Percentiles rank a stretch among this genome's conserved stretches.
phyloP scores from a whole-genome alignment of 2,329 filamentous ascomycete species.

The Scytalidium lignicola region DNA sequence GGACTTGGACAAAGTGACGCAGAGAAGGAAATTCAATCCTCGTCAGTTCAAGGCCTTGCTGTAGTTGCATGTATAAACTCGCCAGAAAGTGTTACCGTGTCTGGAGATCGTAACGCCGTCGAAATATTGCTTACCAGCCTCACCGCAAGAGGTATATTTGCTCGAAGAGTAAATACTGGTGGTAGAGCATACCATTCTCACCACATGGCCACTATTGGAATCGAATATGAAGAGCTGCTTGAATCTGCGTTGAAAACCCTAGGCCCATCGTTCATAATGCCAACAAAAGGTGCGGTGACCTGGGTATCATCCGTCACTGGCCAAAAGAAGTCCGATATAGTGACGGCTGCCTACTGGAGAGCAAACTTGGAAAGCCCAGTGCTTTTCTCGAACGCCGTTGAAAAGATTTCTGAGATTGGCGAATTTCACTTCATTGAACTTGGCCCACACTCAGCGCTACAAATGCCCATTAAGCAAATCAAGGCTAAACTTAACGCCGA shows the following conservation, averaged over 20 bases:
- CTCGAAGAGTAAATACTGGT: constrained; percentile 33
- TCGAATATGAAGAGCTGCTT: not conserved
- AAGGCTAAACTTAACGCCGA: too few species aligned
- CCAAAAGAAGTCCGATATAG: not conserved
- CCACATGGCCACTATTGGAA: constrained; percentile 8
- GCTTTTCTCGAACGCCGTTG: constrained; percentile 6
- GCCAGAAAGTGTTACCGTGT: constrained; percentile 17
- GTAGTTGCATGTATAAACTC: constrained; percentile 11
- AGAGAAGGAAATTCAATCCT: constrained; percentile 27
- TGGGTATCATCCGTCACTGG: not conserved
- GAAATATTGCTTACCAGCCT: not conserved
- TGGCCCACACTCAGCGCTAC: constrained; percentile 23
- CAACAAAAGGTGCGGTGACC: not conserved
- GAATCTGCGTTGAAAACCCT: not conserved
- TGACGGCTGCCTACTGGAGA: constrained; percentile 4
- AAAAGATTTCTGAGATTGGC: constrained; percentile 9
- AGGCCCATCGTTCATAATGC: too few species aligned
- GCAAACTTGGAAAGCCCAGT: constrained; percentile 8
- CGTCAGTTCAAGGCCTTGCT: constrained; percentile 15
- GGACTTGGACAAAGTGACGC: constrained; percentile 16
- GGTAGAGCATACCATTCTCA: constrained; percentile 40
- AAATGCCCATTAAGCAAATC: constrained; percentile 11
- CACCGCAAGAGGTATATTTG: constrained; percentile 23
- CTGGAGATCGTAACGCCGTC: constrained; percentile 16
- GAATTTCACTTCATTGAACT: constrained; percentile 12